Evolutionary conservation across 208 protist genomes (phyloP).

Genomic region (Trypanosoma rangeli): DNA sequence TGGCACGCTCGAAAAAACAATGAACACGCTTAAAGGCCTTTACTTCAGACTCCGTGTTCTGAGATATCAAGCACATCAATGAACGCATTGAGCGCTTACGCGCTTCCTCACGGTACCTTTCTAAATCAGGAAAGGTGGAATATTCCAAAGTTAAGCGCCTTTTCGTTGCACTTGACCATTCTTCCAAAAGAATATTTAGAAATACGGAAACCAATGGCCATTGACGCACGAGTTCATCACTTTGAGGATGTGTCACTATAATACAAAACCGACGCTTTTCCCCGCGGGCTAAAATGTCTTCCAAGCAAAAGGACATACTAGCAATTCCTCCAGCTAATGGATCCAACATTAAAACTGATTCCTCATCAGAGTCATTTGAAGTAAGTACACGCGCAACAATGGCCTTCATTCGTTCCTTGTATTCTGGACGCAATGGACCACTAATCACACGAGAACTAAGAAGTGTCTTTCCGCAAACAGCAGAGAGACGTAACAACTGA

Average conservation of each 20-base stretch:
- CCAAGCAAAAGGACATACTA: conserved; percentile 68
- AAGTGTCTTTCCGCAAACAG: conserved; percentile 17
- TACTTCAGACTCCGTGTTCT: conserved; percentile 27
- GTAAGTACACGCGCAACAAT: conserved; percentile 62
- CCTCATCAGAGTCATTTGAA: conserved; percentile 63
- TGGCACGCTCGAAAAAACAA: conserved; percentile 38
- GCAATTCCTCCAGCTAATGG: conserved; percentile 45
- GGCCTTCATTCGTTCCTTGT: conserved; percentile 43
- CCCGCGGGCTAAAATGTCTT: conserved; percentile 83
- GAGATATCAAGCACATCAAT: conserved; percentile 43
- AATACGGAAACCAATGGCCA: conserved; percentile 46
- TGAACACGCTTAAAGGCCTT: conserved; percentile 20
- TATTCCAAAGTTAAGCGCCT: conserved; percentile 60
- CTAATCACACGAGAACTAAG: conserved; percentile 36
- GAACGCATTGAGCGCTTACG: conserved; percentile 53
- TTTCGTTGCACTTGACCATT: conserved; percentile 37
- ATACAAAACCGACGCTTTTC: conserved; percentile 77
- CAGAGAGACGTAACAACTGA: conserved; percentile 15
- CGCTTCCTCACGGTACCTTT: conserved; percentile 60
- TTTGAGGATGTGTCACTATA: conserved; percentile 58
- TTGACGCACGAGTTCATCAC: conserved; percentile 47
- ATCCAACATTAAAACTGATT: conserved; percentile 71
- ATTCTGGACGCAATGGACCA: conserved; percentile 44
- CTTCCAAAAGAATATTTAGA: conserved; percentile 40
- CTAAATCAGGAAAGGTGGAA: conserved; percentile 49